Percentiles rank a stretch among this genome's conserved stretches.
Evolutionary conservation across 768 basidiomycete species (phyloP).

Genomic region (Phanerochaete sordida): DNA sequence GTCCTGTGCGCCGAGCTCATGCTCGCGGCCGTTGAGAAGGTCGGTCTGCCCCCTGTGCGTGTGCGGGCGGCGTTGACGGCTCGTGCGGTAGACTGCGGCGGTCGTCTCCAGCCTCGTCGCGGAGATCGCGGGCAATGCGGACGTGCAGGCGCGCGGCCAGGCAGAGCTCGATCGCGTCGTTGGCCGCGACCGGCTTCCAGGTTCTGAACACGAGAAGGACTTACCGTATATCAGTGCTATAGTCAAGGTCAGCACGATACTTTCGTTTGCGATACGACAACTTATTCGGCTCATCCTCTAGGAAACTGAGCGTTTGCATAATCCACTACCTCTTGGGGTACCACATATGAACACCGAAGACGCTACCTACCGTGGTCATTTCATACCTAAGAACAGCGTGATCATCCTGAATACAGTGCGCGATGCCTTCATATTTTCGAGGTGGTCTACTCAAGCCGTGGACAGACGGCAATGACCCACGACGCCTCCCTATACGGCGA

Average conservation of each 20-base stretch:
- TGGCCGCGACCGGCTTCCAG: conserved; percentile 20
- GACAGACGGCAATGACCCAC: background rate
- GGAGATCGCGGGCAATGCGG: background rate
- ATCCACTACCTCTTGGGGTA: conserved; percentile 24
- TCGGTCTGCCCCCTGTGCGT: background rate
- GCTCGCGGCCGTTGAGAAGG: background rate
- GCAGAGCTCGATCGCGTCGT: conserved; percentile 23
- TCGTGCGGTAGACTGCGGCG: conserved; percentile 26
- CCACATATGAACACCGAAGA: conserved; percentile 24
- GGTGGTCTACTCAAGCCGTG: background rate
- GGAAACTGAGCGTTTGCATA: conserved; percentile 20
- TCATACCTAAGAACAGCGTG: background rate
- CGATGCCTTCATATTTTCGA: background rate
- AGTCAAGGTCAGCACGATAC: conserved; percentile 15
- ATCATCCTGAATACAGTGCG: background rate
- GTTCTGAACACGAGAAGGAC: conserved; percentile 17
- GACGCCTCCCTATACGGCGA: background rate
- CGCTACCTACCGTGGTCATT: background rate
- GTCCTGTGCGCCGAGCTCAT: background rate
- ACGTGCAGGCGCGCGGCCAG: conserved; percentile 19
- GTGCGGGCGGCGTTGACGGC: background rate
- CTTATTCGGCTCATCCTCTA: background rate
- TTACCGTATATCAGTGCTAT: conserved; percentile 26
- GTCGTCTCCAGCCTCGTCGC: conserved; percentile 28
- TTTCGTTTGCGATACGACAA: background rate